phyloP scores from a whole-genome alignment of 176 grass and related monocot genomes.

The Triticum urartu region DNA sequence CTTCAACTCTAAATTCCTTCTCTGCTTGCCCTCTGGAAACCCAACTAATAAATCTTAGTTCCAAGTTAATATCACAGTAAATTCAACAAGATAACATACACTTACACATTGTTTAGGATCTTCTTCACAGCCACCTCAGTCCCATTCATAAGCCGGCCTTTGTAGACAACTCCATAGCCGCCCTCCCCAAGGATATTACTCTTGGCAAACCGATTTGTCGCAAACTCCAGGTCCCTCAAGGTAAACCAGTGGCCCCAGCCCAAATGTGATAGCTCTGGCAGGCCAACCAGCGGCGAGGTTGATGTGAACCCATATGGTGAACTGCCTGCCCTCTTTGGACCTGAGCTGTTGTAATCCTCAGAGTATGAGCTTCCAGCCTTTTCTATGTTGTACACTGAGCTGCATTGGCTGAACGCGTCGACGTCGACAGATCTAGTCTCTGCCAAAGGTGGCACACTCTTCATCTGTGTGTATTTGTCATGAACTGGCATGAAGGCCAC shows the following conservation, averaged over 20 bases:
- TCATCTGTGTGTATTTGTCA: constrained; percentile 57
- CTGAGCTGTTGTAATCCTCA: constrained; percentile 66
- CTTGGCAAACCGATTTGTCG: constrained; percentile 69
- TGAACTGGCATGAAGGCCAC: constrained; percentile 43
- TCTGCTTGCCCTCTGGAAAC: constrained; percentile 86
- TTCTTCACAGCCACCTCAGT: constrained; percentile 94
- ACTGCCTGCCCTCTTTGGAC: constrained; percentile 50
- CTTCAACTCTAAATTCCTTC: constrained; percentile 96
- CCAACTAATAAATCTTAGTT: constrained; percentile 22
- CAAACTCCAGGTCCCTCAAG: constrained; percentile 78
- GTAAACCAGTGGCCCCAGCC: constrained; percentile 99
- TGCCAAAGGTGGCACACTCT: constrained; percentile 23
- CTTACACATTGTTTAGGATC: constrained; percentile 96
- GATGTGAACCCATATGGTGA: constrained; percentile 45
- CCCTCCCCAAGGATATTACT: constrained; percentile 90
- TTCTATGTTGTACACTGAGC: constrained; percentile 68
- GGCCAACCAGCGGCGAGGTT: constrained; percentile 61
- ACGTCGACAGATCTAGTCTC: constrained; percentile 69
- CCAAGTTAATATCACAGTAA: constrained; percentile 24
- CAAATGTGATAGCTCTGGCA: constrained; percentile 75
- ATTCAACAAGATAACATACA: constrained; percentile 22
- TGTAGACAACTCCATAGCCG: constrained; percentile 91
- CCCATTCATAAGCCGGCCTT: constrained; percentile 63
- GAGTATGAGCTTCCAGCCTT: constrained; percentile 78
- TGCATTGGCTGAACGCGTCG: constrained; percentile 78